Percentiles rank a stretch among this genome's conserved stretches.
phyloP scores from a whole-genome alignment of 2,329 filamentous ascomycete species.

The Chaetomiaceae sp. region DNA sequence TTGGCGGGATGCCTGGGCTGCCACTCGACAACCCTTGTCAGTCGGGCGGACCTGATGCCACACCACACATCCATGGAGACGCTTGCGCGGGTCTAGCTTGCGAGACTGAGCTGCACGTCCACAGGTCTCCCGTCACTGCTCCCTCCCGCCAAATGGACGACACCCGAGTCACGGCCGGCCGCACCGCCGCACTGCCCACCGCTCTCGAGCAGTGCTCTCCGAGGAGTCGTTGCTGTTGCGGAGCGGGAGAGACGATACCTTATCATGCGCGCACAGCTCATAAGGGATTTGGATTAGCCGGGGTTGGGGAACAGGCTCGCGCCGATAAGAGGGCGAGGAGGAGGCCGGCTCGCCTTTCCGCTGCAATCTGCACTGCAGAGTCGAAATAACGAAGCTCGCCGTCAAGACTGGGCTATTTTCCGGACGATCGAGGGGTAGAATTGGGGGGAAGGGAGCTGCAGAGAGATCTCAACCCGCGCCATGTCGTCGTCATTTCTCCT shows the following conservation, averaged over 20 bases:
- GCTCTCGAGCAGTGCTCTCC: not conserved
- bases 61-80: constrained; percentile 3
- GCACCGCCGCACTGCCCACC: no score
- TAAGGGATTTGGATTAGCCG: no score
- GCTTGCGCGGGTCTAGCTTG: no score
- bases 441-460: not conserved
- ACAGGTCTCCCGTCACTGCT: constrained; percentile 5
- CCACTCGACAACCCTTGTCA: constrained; percentile 19
- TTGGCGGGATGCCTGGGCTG: constrained; percentile 1
- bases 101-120: no score
- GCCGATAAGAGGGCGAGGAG: no score
- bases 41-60: constrained; percentile 13
- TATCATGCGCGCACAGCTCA: not conserved
- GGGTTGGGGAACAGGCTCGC: not conserved
- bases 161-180: no score
- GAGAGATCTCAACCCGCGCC: constrained; percentile 9
- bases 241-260: not conserved
- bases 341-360: no score
- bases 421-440: no score
- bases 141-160: no score
- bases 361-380: no score
- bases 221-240: not conserved
- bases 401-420: no score
- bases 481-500: constrained; percentile 11
- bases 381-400: no score